Conservation (phyloP, 2,329 filamentous ascomycete species). For the Orbilia blumenaviensis region DNA sequence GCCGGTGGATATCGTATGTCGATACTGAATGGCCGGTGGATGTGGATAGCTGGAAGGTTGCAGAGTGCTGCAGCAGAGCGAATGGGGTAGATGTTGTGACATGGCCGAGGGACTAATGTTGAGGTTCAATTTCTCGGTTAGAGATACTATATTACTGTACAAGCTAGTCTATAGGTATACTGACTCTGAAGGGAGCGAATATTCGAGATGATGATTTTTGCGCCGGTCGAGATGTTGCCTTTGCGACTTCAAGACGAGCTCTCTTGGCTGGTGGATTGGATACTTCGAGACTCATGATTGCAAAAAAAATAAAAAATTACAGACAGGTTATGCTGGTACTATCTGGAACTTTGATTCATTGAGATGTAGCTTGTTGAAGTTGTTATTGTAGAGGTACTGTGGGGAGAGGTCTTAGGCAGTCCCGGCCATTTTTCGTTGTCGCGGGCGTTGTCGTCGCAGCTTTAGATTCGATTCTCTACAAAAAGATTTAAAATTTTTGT, state of each 20-base stretch:
- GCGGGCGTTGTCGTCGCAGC: background rate
- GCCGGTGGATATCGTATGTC: slow-evolving; percentile 89
- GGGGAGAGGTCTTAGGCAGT: background rate
- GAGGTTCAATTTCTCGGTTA: background rate
- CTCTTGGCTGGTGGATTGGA: slow-evolving; percentile 48
- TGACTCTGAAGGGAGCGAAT: slow-evolving; percentile 91
- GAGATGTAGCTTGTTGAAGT: background rate
- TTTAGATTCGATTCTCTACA: background rate
- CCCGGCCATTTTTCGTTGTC: slow-evolving; percentile 10
- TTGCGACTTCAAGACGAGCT: slow-evolving; percentile 38
- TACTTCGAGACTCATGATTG: slow-evolving; percentile 25
- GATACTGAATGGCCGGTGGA: slow-evolving; percentile 89
- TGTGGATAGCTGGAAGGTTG: slow-evolving; percentile 96
- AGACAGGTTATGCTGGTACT: background rate
- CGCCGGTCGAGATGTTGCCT: slow-evolving; percentile 2
- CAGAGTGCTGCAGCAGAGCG: slow-evolving; percentile 84
- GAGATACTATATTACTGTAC: background rate
- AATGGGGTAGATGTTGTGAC: slow-evolving; percentile 92
- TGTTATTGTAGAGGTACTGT: background rate
- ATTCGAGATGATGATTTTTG: slow-evolving; percentile 72
- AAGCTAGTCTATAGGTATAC: slow-evolving; percentile 57
- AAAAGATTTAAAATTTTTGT: slow-evolving; percentile 42
- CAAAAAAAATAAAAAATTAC: background rate
- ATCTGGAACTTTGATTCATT: background rate
- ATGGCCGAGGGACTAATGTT: slow-evolving; percentile 80